A percentile compares a stretch with the other conserved stretches of the same genome.
Conservation (phyloP, 495 filamentous ascomycete species). For the Lepraria neglecta region DNA sequence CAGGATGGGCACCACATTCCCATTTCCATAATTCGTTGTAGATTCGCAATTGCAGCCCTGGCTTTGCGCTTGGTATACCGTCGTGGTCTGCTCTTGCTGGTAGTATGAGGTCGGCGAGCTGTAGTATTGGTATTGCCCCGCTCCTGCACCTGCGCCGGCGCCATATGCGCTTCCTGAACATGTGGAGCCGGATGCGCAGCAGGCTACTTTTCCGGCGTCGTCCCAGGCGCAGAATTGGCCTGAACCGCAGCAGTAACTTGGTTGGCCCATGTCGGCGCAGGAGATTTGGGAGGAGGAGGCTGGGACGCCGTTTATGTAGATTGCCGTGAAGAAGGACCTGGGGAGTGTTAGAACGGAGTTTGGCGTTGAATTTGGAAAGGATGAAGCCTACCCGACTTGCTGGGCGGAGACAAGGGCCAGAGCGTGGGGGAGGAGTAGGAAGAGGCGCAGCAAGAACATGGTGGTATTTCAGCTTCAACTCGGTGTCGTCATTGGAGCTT, state of each 20-base stretch:
- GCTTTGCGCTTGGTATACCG: conserved; percentile 11
- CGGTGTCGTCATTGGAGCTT: neutral
- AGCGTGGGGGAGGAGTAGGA: neutral
- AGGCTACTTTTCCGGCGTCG: conserved; percentile 21
- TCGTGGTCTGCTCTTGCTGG: conserved; percentile 15
- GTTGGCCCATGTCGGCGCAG: conserved; percentile 16
- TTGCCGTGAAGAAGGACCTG: conserved; percentile 26
- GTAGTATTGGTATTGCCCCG: conserved; percentile 11
- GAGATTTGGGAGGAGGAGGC: conserved; percentile 12
- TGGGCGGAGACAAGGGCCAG: conserved; percentile 3
- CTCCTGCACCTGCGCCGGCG: conserved; percentile 10
- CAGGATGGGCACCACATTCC: conserved; percentile 13
- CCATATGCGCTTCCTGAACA: conserved; percentile 19
- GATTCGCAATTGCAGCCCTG: neutral
- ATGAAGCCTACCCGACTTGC: neutral
- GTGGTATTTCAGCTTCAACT: neutral
- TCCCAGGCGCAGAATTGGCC: conserved; percentile 23
- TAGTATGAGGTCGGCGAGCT: conserved; percentile 1
- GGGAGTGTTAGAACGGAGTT: neutral
- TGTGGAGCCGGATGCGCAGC: conserved; percentile 18
- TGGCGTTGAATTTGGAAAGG: neutral
- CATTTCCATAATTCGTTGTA: neutral
- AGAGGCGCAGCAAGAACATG: neutral
- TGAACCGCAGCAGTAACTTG: conserved; percentile 18
- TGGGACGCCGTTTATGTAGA: conserved; percentile 22